A percentile compares a stretch with the other conserved stretches of the same genome.
These are phyloP conservation scores for Trematosphaeria pertusa DNA, from an alignment of 2,329 filamentous ascomycete genomes.

Conservation along the genomic window DNA sequence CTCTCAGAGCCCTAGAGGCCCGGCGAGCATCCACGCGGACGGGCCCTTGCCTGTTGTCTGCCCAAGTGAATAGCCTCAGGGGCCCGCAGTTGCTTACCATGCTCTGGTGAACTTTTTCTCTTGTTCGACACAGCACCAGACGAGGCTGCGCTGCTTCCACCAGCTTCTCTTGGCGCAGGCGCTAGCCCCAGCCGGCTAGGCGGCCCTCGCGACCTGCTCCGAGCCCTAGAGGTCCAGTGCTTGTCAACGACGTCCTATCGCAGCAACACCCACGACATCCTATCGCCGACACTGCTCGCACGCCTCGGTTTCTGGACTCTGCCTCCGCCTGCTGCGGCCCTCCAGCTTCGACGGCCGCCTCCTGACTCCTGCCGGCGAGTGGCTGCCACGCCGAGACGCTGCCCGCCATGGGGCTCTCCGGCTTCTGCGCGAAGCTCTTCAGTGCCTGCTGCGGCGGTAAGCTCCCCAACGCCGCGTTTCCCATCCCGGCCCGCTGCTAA, in stretches of 20 bases:
- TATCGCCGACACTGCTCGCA: slow-evolving; percentile 23
- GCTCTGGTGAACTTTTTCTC: not conserved
- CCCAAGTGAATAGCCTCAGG: no score
- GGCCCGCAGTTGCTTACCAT: no score
- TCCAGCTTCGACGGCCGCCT: no score
- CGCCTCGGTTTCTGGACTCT: slow-evolving; percentile 15
- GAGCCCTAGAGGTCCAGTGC: not conserved
- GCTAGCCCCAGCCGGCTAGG: slow-evolving; percentile 9
- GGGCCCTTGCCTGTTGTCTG: no score
- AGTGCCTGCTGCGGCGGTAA: slow-evolving; percentile 48
- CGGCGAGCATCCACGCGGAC: no score
- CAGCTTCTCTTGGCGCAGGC: not conserved
- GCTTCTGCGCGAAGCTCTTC: slow-evolving; percentile 46
- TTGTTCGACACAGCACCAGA: not conserved
- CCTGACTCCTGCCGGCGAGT: slow-evolving; percentile 20
- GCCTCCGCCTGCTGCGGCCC: slow-evolving; percentile 8
- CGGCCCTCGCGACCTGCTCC: not conserved
- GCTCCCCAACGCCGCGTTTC: slow-evolving; percentile 13
- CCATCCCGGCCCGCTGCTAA: slow-evolving; percentile 28
- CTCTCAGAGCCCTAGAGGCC: no score
- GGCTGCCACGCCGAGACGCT: slow-evolving; percentile 35
- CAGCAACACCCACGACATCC: slow-evolving; percentile 14
- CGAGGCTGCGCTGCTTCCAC: slow-evolving; percentile 1
- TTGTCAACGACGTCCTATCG: slow-evolving; percentile 4
- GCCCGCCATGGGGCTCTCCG: slow-evolving; percentile 46